Evolutionary conservation across 129 eudicot genomes (phyloP).

Genomic region (Pseudognaphalium luteoalbum): DNA sequence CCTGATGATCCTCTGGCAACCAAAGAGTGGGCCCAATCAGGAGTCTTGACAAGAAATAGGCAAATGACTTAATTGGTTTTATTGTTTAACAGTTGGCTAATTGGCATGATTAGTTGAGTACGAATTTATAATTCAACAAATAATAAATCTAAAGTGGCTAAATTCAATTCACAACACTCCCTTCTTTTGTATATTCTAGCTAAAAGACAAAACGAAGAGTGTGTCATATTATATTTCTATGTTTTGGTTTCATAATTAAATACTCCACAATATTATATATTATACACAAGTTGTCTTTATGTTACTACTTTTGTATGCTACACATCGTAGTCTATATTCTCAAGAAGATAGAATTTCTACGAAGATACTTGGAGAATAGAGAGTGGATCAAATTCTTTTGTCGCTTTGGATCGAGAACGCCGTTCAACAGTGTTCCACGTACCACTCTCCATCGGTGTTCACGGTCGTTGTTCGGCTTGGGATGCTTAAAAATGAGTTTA

Average conservation of each 20-base stretch:
- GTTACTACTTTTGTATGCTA: no score
- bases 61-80: slow-evolving; percentile 34
- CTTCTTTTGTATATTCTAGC: slow-evolving; percentile 5
- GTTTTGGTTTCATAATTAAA: background rate
- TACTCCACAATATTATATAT: no score
- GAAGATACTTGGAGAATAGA: no score
- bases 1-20: slow-evolving; percentile 53
- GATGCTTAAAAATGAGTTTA: no score
- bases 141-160: slow-evolving; percentile 43
- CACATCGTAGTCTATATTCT: no score
- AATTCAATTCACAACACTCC: slow-evolving; percentile 50
- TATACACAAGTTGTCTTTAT: no score
- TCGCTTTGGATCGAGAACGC: no score
- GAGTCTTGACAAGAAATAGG: slow-evolving; percentile 39
- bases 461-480: no score
- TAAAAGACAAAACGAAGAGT: slow-evolving; percentile 23
- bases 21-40: slow-evolving; percentile 55
- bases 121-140: slow-evolving; percentile 23
- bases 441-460: no score
- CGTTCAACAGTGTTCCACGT: no score
- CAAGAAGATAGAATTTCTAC: no score
- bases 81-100: slow-evolving; percentile 58
- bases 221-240: background rate
- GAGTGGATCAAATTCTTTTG: no score
- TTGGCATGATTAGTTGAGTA: slow-evolving; percentile 40